phyloP scores from a whole-genome alignment of 1,284 basidiomycete species.

The Apiotrichum gamsii region DNA sequence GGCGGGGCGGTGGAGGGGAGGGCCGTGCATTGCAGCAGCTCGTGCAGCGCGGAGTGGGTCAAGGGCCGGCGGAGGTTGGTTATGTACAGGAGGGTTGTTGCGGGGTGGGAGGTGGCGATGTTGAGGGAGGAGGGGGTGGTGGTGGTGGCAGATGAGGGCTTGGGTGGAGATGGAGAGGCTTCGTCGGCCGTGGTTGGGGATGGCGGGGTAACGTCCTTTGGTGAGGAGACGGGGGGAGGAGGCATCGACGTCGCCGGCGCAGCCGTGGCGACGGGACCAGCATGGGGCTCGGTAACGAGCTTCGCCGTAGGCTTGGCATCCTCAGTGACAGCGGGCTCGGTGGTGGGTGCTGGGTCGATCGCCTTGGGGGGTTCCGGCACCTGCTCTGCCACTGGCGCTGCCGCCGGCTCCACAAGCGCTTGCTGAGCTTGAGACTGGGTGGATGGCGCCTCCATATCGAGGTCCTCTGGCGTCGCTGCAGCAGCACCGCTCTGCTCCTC shows the following conservation, averaged over 20 bases:
- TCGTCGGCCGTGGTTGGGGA: neutral
- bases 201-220: no score
- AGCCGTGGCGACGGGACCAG: no score
- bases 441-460: no score
- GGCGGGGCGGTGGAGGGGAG: neutral
- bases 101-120: conserved; percentile 35
- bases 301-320: no score
- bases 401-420: no score
- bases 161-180: neutral
- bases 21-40: neutral
- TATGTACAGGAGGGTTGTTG: conserved; percentile 42
- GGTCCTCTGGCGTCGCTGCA: no score
- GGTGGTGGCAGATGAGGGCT: neutral
- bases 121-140: conserved; percentile 27
- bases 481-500: no score
- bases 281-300: no score
- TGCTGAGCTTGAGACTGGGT: no score
- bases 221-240: no score
- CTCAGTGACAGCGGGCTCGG: neutral
- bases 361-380: neutral
- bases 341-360: neutral
- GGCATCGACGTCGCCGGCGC: no score
- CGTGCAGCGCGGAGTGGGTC: conserved; percentile 15
- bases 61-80: conserved; percentile 44
- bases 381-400: neutral